Evolutionary conservation across 352 stramenopile genomes (phyloP), one percentile per base, ranked within the genome.

Genomic region (Pythium chondricola): DNA sequence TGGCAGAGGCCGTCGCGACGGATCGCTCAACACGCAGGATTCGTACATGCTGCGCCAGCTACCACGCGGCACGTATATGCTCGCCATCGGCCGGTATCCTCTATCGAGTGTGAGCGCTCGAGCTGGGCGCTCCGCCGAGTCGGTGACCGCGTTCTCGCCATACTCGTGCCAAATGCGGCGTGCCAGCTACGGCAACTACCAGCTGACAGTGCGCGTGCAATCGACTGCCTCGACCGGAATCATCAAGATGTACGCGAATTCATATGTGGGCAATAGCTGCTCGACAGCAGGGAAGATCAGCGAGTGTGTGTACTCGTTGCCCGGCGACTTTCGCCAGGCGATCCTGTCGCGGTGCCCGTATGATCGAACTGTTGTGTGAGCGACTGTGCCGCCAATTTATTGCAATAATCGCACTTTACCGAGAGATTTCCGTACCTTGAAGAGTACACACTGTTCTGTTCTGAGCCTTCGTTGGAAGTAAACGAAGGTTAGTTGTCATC

Each of bases 261-360:
- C 76, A 40, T 88, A 88, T 46, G 70, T 88, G 0, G 71, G 76
- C 31, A 84, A 72, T 37, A 88, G 76, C 43, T 88, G 73, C 54
- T 56, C 40, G 4, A 52, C 59, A 9, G 48, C 58, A 1, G 38
- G 59, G 32, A 71, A 60, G 6, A 43, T 45, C 4, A 41, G 31
- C 8, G 59, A 83, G 40, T 86, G 74, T 40, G 45, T 68, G 3
- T 86, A 78, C 45, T 43, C 35, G 31, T 48, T 82, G 8, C 74
- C 74, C 13, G 69, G 61, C 33, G 46, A 80, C 55, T 69, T 69
- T 36, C 43, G 49, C 24, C 41, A 26, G 11, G 43, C 43, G 6
- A 58, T 65, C 49, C 45, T 56, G 37, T 21, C 56, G 2, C 24
- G 31, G 40, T 59, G 56, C 46, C 40, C 43, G 10, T 65, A 59